Base-by-base conservation (phyloP, 2,329 filamentous ascomycete genomes). In the Cladorrhinum sp. region DNA sequence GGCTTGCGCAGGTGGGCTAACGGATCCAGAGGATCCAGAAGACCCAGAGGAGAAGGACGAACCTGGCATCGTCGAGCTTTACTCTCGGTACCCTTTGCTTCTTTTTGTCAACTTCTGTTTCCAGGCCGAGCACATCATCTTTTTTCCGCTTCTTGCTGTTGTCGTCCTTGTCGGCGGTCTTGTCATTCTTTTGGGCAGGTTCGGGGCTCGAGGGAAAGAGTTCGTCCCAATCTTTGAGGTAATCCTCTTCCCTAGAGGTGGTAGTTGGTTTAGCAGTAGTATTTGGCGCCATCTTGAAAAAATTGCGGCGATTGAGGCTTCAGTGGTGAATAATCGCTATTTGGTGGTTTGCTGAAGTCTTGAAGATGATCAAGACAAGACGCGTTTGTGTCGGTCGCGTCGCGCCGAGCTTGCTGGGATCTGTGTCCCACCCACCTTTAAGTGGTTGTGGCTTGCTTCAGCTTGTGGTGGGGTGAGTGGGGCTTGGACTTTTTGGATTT, bases 51-150 rank as follows among this genome's bases (percentile, higher is more conserved):
- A n/a, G n/a, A n/a, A n/a, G n/a, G n/a, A n/a, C n/a, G n/a, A n/a
- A n/a, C n/a, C n/a, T n/a, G n/a, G 84, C 78, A 68, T 96, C 92
- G 71, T 99, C 93, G 24, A 99, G 82, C 73, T 97, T 99, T 3
- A 94, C 89, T 59, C 86, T 82, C 1, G 92, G 91, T 0, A 73
- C 78, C 64, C 86, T 83, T 36, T 87, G 83, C 68, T 89, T 89
- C 76, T 91, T 96, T 46, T 84, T 85, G 59, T 91, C 88, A 57
- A 99, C 84, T 69, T 96, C 91, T 70, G 96, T 86, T 66, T 98
- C 93, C 60, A 97, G 86, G 51, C 93, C 92, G 2, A 96, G 76
- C 0, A 80, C 80, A 26, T 81, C 1, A 75, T 73, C 23, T 2
- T 24, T 39, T 57, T 57, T 57, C 12, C 54, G 39, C 23, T 57